Conservation (phyloP, 2,329 filamentous ascomycete species). For the Trichoderma brevicompactum region DNA sequence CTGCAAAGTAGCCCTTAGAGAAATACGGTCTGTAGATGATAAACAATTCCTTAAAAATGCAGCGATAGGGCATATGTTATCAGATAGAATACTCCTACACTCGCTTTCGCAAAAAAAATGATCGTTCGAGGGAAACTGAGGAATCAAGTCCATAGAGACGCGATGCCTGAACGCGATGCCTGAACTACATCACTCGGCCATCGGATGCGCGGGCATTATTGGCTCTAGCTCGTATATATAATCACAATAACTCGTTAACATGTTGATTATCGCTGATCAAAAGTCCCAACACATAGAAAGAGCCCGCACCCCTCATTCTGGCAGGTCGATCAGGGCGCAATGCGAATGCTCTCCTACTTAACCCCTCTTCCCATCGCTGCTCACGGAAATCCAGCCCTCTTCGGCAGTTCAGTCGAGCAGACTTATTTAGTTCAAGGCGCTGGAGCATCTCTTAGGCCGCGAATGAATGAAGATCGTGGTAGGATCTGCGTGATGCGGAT, state of each 20-base stretch:
- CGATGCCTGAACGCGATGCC: no score
- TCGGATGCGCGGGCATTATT: no score
- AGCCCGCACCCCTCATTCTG: slow-evolving; percentile 13
- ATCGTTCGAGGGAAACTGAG: no score
- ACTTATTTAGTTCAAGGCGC: neutral
- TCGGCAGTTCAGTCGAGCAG: slow-evolving; percentile 12
- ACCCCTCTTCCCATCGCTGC: neutral
- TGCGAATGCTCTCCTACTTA: neutral
- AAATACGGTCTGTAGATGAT: neutral
- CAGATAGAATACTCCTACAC: no score
- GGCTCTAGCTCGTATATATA: no score
- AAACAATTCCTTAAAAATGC: neutral
- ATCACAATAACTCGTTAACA: neutral
- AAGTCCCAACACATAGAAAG: slow-evolving; percentile 16
- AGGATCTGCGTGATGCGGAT: slow-evolving; percentile 16
- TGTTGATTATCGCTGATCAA: neutral
- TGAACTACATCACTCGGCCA: no score
- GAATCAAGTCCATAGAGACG: no score
- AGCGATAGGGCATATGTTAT: neutral
- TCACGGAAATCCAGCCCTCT: slow-evolving; percentile 7
- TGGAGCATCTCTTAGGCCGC: neutral
- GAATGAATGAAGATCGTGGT: neutral
- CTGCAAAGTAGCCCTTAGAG: neutral
- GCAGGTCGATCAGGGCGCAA: slow-evolving; percentile 18
- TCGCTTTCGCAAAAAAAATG: no score